phyloP scores from a whole-genome alignment of 495 filamentous ascomycete species.

The Cryomyces minteri region DNA sequence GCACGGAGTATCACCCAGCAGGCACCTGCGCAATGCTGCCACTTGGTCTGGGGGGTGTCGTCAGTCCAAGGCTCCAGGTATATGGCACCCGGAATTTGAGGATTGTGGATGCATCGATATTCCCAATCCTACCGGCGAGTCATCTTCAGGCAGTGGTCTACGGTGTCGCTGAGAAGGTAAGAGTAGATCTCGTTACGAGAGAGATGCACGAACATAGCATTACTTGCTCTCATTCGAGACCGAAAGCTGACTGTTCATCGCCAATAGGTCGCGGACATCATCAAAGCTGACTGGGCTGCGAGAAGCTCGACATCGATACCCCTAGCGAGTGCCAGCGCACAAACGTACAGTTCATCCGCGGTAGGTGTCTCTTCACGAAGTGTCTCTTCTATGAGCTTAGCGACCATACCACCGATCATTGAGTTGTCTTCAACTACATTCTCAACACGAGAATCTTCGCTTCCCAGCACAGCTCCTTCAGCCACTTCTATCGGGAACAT shows the following conservation, averaged over 20 bases:
- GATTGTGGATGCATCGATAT: conserved; percentile 29
- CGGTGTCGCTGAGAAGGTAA: conserved; percentile 28
- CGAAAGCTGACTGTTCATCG: not conserved
- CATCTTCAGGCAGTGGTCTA: conserved; percentile 33
- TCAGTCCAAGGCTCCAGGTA: conserved; percentile 27
- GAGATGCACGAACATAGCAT: not conserved
- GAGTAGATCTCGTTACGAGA: not conserved
- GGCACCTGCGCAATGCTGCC: conserved; percentile 34
- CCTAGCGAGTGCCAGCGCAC: too few relatives aligned
- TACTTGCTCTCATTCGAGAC: not conserved
- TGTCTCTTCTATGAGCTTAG: too few relatives aligned
- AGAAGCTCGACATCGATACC: not conserved
- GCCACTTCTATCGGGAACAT: too few relatives aligned
- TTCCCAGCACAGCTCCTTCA: too few relatives aligned
- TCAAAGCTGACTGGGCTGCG: not conserved
- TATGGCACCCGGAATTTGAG: conserved; percentile 32
- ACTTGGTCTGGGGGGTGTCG: conserved; percentile 27
- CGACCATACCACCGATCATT: too few relatives aligned
- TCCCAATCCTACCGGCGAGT: conserved; percentile 28
- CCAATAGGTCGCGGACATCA: not conserved
- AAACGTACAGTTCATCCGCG: too few relatives aligned
- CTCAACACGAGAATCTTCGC: too few relatives aligned
- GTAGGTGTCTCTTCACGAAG: too few relatives aligned
- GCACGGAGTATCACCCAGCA: conserved; percentile 21
- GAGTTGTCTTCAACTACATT: too few relatives aligned